A percentile compares a stretch with the other conserved stretches of the same genome.
phyloP scores from a whole-genome alignment of 768 basidiomycete genomes.

The Neoboletus subvelutipes region DNA sequence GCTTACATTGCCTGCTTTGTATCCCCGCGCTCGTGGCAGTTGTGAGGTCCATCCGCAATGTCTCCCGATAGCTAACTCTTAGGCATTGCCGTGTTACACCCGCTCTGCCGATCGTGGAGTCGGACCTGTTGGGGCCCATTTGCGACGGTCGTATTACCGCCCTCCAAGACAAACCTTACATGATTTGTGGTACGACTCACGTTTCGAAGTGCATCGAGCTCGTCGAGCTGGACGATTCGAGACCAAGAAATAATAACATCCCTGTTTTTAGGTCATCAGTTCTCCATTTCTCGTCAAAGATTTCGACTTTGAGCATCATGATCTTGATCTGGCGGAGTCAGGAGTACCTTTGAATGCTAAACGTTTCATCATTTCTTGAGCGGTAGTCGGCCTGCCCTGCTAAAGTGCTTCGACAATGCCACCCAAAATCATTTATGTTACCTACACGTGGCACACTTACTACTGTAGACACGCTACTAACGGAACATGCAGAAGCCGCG shows the following conservation, averaged over 20 bases:
- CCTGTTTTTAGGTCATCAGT: not conserved
- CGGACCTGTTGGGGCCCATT: not conserved
- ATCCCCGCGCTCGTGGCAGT: no score
- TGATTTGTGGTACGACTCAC: not conserved
- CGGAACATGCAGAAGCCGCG: conserved; percentile 1
- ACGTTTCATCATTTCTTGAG: conserved; percentile 6
- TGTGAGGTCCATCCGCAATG: not conserved
- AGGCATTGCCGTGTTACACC: not conserved
- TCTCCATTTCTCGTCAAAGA: not conserved
- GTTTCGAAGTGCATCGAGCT: not conserved
- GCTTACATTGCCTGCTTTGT: not conserved
- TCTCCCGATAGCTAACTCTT: not conserved
- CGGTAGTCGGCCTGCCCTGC: conserved; percentile 3
- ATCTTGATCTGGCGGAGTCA: conserved; percentile 2
- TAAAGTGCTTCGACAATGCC: not conserved
- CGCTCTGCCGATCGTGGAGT: not conserved
- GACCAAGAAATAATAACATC: not conserved
- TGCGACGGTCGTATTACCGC: not conserved
- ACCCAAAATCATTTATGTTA: not conserved
- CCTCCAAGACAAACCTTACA: not conserved
- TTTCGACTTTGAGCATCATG: not conserved
- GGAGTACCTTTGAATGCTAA: not conserved
- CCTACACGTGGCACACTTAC: conserved; percentile 3
- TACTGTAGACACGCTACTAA: conserved; percentile 1
- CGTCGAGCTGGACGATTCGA: not conserved